Base-by-base conservation (phyloP, 2,329 filamentous ascomycete species). In the Xylaria sp. region DNA sequence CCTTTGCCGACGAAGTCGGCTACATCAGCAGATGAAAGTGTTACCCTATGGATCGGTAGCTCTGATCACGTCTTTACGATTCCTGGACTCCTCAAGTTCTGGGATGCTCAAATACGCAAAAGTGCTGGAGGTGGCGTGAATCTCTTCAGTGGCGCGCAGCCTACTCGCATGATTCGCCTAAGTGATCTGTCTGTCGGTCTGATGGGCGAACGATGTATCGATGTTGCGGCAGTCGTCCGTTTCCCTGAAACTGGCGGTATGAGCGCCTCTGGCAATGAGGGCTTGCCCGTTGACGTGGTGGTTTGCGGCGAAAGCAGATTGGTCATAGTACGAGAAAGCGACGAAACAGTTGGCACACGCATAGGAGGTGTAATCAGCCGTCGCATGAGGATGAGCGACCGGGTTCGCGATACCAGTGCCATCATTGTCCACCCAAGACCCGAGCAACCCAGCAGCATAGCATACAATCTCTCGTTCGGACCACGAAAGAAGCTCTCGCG, bases 21-120 rank as follows among this genome's bases (percentile, higher is more conserved):
- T 5, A 75, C 76, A 0, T 71, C 77, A 1, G 75, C 76, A 4
- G 81, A 84, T 18, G 83, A 86, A 71, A 82, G 76, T 44, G 74
- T 82, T 2, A 78, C 80, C 4, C 71, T 86, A 3, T 86, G 83
- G 83, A 75, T 85, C 37, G 80, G 82, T 7, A 76, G 82, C 11
- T 68, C 76, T 1, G 83, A 86, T 59, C 80, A 84, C 37, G 79
- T 85, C 23, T 83, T 80, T 23, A 77, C 83, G 30, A 81, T 86
- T 52, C 81, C 83, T 0, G 76, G 77, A 0, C 73, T 86, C 5
- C 73, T 79, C 4, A 78, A 78, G 11, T 86, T 85, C 71, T 85
- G 83, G 83, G 83, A 85, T 42, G 79, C 82, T 0, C 82, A 85
- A 63, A 74, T 83, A 9, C 80, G 81, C 10, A 80, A 78, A 62